Evolutionary conservation across 768 basidiomycete genomes (phyloP).

Genomic region (Pleurotus salmoneostramineus): DNA sequence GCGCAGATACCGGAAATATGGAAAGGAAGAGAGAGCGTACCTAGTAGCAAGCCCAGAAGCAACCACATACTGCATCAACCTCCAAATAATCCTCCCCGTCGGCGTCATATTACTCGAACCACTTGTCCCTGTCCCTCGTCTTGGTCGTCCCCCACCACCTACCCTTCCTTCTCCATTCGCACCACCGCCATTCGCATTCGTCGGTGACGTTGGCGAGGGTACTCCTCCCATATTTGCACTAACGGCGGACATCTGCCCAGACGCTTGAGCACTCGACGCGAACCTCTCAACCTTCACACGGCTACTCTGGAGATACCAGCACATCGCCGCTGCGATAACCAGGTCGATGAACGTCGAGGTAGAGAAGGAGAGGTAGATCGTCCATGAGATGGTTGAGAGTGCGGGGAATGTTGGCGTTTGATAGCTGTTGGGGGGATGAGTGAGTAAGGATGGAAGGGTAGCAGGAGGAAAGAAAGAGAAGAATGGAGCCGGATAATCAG

Average conservation of each 20-base stretch:
- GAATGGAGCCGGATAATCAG: too few species aligned
- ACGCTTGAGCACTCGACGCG: background rate
- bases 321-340: conserved; percentile 20
- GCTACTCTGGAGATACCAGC: conserved; percentile 18
- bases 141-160: background rate
- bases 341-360: conserved; percentile 19
- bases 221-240: background rate
- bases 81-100: background rate
- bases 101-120: background rate
- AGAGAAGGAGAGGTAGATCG: conserved; percentile 18
- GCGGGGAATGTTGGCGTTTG: background rate
- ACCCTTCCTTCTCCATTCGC: background rate
- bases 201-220: background rate
- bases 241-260: background rate
- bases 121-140: too few species aligned
- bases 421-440: background rate
- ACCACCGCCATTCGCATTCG: background rate
- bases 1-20: background rate
- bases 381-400: conserved; percentile 12
- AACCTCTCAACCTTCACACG: conserved; percentile 14
- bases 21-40: background rate
- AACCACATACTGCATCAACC: conserved; percentile 12
- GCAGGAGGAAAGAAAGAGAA: background rate
- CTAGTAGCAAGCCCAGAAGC: conserved; percentile 13
- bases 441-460: background rate